Evolutionary conservation across 768 basidiomycete genomes (phyloP).

Genomic region (Suillus paluster): DNA sequence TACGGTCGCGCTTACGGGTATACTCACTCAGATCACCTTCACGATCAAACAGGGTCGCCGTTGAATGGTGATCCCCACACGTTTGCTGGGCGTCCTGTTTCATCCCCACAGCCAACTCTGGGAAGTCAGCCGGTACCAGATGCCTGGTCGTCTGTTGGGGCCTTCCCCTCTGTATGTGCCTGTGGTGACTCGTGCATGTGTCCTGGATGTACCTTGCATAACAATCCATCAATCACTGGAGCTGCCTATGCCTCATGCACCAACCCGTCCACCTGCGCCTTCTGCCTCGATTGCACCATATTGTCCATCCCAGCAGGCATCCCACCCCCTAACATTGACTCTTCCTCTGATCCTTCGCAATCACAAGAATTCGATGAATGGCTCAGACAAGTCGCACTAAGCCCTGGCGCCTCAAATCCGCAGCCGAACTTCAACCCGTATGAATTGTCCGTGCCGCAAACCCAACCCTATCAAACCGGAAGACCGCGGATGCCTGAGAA

Average conservation of each 20-base stretch:
- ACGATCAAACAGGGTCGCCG: conserved; percentile 25
- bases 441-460: conserved; percentile 27
- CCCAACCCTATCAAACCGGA: conserved; percentile 11
- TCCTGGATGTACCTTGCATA: conserved; percentile 66
- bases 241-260: conserved; percentile 41
- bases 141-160: conserved; percentile 26
- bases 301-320: conserved; percentile 50
- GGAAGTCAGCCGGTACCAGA: conserved; percentile 30
- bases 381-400: conserved; percentile 53
- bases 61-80: conserved; percentile 23
- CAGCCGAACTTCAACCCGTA: conserved; percentile 33
- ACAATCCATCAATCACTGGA: conserved; percentile 42
- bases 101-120: conserved; percentile 32
- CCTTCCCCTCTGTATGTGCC: conserved; percentile 56
- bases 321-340: conserved; percentile 44
- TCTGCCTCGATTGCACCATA: conserved; percentile 70
- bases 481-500: conserved; percentile 19
- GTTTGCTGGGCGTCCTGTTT: conserved; percentile 26
- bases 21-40: conserved; percentile 39
- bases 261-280: conserved; percentile 43
- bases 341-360: conserved; percentile 47
- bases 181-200: conserved; percentile 70
- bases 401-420: conserved; percentile 12
- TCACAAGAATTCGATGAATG: conserved; percentile 63
- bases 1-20: conserved; percentile 70